Base-by-base conservation (phyloP, 73 alveolate species). In the Paramecium sexaurelia region DNA sequence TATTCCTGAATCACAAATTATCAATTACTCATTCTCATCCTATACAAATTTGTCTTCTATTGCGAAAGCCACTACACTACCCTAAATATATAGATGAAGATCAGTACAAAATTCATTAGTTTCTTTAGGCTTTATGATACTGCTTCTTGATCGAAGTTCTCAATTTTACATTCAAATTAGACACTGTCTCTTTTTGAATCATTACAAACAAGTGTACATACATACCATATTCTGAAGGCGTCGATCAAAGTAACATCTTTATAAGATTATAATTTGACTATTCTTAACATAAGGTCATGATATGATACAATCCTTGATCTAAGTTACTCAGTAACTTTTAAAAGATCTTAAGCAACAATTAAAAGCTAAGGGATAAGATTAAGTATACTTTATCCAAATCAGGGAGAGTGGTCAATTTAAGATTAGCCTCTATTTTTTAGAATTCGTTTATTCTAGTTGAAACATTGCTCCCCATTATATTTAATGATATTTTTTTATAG, bases 301-400 rank as follows among this genome's bases (percentile, higher is more conserved):
- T 61, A 61, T 61, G 83, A 61, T 61, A 61, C 83, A 61, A 61
- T 61, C 83, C 83, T 61, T 10, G 27, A 61, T 61, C 83, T 61
- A 11, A 61, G 43, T 26, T 61, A 9, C 26, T 61, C 83, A 61
- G 43, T 32, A 3, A 61, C 20, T 32, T 61, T 61, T 26, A 61
- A 19, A 9, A 61, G 43, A 32, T 61, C 83, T 61, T 61, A 61
- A 8, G 83, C 43, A 29, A 61, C 43, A 29, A 61, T 26, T 29
- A 61, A 32, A 29, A 61, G 43, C 83, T 61, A 61, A 4, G 47
- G 19, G 1, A 61, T 61, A 51, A 51, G 39, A 1, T 1, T 61
- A 61, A 11, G 1, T 29, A 3, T 61, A 61, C 83, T 26, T 61
- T 61, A 61, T 61, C 83, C 1, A 61, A 26, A 24, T 61, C 83